phyloP scores from a whole-genome alignment of 306 rosid species.

The Herpetospermum pedunculosum region DNA sequence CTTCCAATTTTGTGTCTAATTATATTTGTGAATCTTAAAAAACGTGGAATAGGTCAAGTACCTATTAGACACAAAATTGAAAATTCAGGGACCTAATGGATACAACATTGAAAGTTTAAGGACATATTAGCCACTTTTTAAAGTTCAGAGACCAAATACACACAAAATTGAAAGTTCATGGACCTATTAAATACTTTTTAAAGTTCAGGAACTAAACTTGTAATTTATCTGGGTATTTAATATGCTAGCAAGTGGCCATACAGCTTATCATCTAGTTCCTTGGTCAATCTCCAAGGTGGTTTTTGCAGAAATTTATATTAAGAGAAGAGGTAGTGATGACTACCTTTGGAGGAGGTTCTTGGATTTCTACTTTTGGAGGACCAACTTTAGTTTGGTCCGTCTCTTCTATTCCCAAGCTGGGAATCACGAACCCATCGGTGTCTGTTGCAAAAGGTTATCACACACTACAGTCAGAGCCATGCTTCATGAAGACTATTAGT shows the following conservation, averaged over 20 bases:
- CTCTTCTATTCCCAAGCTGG: constrained; percentile 73
- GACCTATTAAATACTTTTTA: too few relatives aligned
- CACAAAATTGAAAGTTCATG: too few relatives aligned
- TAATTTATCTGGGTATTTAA: too few relatives aligned
- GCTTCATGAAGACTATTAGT: background rate
- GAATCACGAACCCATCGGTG: constrained; percentile 92
- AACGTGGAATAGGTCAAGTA: too few relatives aligned
- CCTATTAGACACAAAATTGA: too few relatives aligned
- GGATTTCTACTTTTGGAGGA: constrained; percentile 35
- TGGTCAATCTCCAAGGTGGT: background rate
- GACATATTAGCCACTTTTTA: too few relatives aligned
- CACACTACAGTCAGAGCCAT: background rate
- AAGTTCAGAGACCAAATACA: too few relatives aligned
- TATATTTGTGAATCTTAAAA: too few relatives aligned
- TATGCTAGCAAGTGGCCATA: background rate
- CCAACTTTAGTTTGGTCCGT: constrained; percentile 25
- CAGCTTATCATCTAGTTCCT: background rate
- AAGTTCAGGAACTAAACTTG: too few relatives aligned
- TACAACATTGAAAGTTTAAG: too few relatives aligned
- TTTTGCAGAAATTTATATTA: background rate
- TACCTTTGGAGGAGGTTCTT: constrained; percentile 66
- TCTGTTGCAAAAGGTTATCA: constrained; percentile 30
- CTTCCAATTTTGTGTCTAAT: too few relatives aligned
- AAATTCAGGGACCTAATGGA: too few relatives aligned
- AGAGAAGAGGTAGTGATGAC: background rate